These are phyloP conservation scores for Vitis rotundifolia DNA, from an alignment of 164 flowering plant genomes.

Conservation along the genomic window DNA sequence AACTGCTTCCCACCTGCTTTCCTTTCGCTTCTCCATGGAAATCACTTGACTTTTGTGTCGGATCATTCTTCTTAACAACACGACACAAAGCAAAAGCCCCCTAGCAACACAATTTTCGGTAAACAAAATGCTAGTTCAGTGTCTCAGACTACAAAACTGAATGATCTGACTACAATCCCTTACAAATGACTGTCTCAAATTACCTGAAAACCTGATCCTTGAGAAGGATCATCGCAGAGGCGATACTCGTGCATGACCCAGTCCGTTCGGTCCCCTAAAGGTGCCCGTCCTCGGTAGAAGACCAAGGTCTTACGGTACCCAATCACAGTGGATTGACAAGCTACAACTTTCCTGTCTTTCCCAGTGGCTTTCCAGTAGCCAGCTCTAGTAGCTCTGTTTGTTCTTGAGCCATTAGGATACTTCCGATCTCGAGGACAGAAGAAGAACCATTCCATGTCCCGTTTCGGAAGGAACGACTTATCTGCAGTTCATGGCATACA, in stretches of 20 bases:
- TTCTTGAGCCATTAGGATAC: constrained; percentile 87
- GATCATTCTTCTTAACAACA: constrained; percentile 64
- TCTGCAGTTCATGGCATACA: constrained; percentile 41
- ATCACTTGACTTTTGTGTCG: constrained; percentile 30
- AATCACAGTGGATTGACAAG: constrained; percentile 46
- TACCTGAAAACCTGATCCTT: constrained; percentile 57
- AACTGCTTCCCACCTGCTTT: constrained; percentile 42
- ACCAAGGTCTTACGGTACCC: constrained; percentile 87
- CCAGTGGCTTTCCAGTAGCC: constrained; percentile 99
- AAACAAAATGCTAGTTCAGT: background rate
- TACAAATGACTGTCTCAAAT: background rate
- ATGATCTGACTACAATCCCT: background rate
- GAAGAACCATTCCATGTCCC: constrained; percentile 96
- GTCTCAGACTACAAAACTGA: no score
- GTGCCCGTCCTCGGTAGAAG: constrained; percentile 87
- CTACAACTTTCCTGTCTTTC: constrained; percentile 70
- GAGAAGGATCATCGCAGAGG: constrained; percentile 61
- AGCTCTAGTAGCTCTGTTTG: constrained; percentile 87
- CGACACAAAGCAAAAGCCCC: constrained; percentile 88
- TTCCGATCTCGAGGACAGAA: constrained; percentile 87
- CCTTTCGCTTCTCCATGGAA: constrained; percentile 35
- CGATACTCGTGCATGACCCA: constrained; percentile 99
- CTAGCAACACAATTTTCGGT: constrained; percentile 28
- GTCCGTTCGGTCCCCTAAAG: constrained; percentile 77
- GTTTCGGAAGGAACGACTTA: constrained; percentile 79